These are phyloP conservation scores for Aquilaria agallochum DNA, from an alignment of 441 rosid species.

Conservation along the genomic window DNA sequence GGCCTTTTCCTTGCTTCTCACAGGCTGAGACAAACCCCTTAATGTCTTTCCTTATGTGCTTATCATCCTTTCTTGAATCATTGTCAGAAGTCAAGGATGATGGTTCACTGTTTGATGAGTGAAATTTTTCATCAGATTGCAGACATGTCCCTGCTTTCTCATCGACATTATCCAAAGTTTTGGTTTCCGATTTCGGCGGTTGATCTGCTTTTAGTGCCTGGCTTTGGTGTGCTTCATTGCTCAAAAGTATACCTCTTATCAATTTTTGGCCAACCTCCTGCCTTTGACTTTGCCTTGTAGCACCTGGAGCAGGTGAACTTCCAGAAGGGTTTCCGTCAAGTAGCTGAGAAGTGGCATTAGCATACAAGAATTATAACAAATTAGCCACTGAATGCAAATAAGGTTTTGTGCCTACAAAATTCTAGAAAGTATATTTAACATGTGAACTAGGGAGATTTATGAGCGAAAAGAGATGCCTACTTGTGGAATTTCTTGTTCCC, in stretches of 20 bases:
- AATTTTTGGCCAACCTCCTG: constrained; percentile 47
- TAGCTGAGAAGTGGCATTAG: no score
- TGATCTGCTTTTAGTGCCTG: constrained; percentile 29
- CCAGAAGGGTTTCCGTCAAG: constrained; percentile 14
- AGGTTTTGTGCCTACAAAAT: no score
- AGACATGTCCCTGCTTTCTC: background rate
- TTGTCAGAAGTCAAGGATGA: constrained; percentile 20
- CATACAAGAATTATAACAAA: constrained; percentile 7
- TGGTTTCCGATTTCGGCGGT: constrained; percentile 37
- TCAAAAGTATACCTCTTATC: constrained; percentile 45
- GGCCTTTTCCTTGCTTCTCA: constrained; percentile 59
- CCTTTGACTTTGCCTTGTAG: constrained; percentile 35
- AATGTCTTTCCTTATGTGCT: constrained; percentile 36
- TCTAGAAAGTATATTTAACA: background rate
- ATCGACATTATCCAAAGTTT: constrained; percentile 39
- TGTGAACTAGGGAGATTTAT: background rate
- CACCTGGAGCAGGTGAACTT: constrained; percentile 22
- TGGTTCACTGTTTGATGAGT: constrained; percentile 18
- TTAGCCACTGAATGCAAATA: constrained; percentile 1
- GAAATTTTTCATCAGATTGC: background rate
- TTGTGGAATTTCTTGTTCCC: constrained; percentile 40
- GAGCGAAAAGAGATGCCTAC: constrained; percentile 32
- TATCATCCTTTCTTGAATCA: constrained; percentile 35
- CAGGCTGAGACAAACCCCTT: constrained; percentile 32
- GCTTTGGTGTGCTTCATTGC: constrained; percentile 32